These are phyloP conservation scores for Geosmithia flava DNA, from an alignment of 2,329 filamentous ascomycete genomes.

Conservation along the genomic window DNA sequence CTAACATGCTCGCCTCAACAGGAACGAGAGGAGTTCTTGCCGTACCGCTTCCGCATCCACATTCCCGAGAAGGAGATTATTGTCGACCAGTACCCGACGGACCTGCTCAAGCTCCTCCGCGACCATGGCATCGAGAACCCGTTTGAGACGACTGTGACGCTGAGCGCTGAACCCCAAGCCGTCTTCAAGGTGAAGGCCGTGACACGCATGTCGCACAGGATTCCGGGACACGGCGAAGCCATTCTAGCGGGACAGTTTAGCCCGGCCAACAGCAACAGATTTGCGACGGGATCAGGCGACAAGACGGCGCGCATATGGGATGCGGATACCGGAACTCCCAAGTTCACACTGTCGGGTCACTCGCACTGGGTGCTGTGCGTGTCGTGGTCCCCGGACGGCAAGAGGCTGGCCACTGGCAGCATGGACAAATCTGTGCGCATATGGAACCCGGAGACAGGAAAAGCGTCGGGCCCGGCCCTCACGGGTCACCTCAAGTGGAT, in stretches of 20 bases:
- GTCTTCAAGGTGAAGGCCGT: conserved; percentile 90
- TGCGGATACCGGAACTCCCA: conserved; percentile 81
- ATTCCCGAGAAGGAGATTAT: conserved; percentile 39
- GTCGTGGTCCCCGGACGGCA: conserved; percentile 75
- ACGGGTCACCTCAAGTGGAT: conserved; percentile 88
- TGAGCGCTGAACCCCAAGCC: conserved; percentile 66
- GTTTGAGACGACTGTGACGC: conserved; percentile 40
- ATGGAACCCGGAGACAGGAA: conserved; percentile 78
- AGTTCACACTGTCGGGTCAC: conserved; percentile 77
- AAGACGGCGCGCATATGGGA: conserved; percentile 90
- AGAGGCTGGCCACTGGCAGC: conserved; percentile 72
- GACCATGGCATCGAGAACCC: conserved; percentile 45
- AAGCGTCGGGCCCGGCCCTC: conserved; percentile 53
- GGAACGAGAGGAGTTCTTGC: conserved; percentile 46
- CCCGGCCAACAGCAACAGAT: conserved; percentile 59
- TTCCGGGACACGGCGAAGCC: conserved; percentile 82
- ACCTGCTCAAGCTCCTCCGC: conserved; percentile 40
- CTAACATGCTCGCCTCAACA: conserved; percentile 7
- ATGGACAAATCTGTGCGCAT: conserved; percentile 89
- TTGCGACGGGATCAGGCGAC: conserved; percentile 86
- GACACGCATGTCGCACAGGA: conserved; percentile 76
- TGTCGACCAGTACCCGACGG: conserved; percentile 42
- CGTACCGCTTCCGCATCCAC: conserved; percentile 49
- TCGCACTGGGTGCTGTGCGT: conserved; percentile 83
- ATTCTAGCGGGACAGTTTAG: conserved; percentile 83